phyloP scores from a whole-genome alignment of 2,329 filamentous ascomycete species.

The Colletotrichum liaoningense region DNA sequence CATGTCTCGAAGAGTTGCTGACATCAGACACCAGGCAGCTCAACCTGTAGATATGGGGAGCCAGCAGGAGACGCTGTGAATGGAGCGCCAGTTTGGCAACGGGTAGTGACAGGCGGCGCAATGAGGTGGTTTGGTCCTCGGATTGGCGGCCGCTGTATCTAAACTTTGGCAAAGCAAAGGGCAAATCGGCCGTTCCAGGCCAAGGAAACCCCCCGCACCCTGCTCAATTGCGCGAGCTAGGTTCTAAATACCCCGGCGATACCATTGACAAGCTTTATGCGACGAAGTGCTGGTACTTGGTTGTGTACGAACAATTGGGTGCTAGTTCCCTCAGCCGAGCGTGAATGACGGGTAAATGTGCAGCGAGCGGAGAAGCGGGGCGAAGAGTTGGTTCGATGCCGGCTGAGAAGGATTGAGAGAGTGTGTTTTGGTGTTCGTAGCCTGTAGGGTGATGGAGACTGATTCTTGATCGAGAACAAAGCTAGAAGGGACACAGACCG shows the following conservation, averaged over 20 bases:
- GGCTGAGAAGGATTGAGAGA: background rate
- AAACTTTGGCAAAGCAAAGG: constrained; percentile 20
- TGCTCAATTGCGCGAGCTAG: background rate
- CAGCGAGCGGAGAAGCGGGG: constrained; percentile 41
- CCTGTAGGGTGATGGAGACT: background rate
- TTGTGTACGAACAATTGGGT: background rate
- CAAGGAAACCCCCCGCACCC: background rate
- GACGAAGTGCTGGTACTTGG: background rate
- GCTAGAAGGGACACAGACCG: background rate
- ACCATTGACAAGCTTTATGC: constrained; percentile 5
- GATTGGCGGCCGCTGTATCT: background rate
- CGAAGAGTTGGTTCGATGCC: constrained; percentile 15
- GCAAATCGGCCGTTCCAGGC: constrained; percentile 9
- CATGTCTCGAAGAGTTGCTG: background rate
- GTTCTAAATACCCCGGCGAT: background rate
- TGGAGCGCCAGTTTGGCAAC: background rate
- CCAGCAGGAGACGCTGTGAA: background rate
- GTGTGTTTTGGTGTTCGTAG: background rate
- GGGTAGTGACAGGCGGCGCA: background rate
- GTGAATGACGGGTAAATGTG: constrained; percentile 39
- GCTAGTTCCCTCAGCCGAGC: background rate
- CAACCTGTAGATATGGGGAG: background rate
- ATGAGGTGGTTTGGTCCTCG: background rate
- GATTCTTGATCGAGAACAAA: background rate
- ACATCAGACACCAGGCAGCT: background rate